Percentiles rank a stretch among this genome's conserved stretches.
Evolutionary conservation across 2,329 filamentous ascomycete species (phyloP).

Genomic region (Chrysoporthe cubensis): DNA sequence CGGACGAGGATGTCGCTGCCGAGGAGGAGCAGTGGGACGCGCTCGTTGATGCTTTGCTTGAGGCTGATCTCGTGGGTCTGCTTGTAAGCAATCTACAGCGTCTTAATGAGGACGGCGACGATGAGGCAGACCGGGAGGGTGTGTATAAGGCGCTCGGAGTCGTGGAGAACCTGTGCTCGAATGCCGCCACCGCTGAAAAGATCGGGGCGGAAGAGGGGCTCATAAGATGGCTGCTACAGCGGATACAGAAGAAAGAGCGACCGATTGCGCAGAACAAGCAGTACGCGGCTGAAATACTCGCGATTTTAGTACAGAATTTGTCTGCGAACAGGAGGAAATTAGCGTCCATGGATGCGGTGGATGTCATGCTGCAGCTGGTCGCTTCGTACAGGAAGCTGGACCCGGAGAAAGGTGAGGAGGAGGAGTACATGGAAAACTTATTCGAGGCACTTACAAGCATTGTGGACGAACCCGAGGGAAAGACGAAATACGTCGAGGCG

Average conservation of each 20-base stretch:
- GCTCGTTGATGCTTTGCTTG: constrained; percentile 69
- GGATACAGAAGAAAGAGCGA: constrained; percentile 68
- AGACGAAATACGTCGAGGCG: constrained; percentile 80
- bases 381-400: constrained; percentile 85
- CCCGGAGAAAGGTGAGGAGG: constrained; percentile 85
- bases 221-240: constrained; percentile 75
- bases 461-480: constrained; percentile 75
- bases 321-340: constrained; percentile 66
- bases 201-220: constrained; percentile 72
- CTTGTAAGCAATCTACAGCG: constrained; percentile 78
- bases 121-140: constrained; percentile 74
- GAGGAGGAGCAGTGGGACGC: constrained; percentile 79
- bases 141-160: constrained; percentile 85
- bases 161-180: constrained; percentile 83
- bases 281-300: constrained; percentile 89
- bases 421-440: constrained; percentile 92
- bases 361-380: constrained; percentile 79
- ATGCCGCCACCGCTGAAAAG: constrained; percentile 67
- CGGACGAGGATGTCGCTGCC: constrained; percentile 88
- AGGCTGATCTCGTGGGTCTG: constrained; percentile 73
- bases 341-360: constrained; percentile 70
- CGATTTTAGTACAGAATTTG: constrained; percentile 83
- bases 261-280: constrained; percentile 88
- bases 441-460: constrained; percentile 86
- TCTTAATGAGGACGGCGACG: constrained; percentile 70